Evolutionary conservation across 768 basidiomycete species (phyloP).

Genomic region (Solioccasus polychromus): DNA sequence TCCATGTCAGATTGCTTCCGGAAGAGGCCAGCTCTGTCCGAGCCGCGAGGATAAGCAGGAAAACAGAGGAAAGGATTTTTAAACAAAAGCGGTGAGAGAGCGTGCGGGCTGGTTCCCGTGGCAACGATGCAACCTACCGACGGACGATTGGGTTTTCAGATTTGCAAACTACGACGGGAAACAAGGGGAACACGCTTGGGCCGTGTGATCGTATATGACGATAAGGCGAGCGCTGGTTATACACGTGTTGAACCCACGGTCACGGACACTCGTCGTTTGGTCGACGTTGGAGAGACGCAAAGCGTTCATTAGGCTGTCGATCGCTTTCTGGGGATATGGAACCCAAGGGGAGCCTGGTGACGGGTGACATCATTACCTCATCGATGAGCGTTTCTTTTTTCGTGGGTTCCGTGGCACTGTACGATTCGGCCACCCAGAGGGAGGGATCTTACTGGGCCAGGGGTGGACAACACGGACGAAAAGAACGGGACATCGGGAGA

Average conservation of each 20-base stretch:
- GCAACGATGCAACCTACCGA: too few relatives aligned
- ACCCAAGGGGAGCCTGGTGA: constrained; percentile 10
- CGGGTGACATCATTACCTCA: constrained; percentile 33
- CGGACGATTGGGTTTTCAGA: constrained; percentile 6
- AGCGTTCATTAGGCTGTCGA: constrained; percentile 12
- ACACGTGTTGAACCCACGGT: constrained; percentile 24
- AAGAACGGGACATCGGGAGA: background rate
- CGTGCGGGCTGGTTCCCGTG: too few relatives aligned
- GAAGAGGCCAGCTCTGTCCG: background rate
- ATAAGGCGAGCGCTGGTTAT: too few relatives aligned
- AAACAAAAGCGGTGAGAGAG: too few relatives aligned
- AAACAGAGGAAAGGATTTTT: too few relatives aligned
- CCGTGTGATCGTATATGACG: constrained; percentile 24
- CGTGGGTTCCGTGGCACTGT: constrained; percentile 30
- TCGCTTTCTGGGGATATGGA: constrained; percentile 18
- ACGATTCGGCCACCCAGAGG: constrained; percentile 19
- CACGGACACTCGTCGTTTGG: background rate
- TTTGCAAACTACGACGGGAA: constrained; percentile 14
- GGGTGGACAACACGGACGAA: too few relatives aligned
- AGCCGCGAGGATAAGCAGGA: background rate
- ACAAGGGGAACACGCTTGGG: constrained; percentile 1
- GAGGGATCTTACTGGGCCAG: too few relatives aligned
- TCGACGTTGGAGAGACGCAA: constrained; percentile 11
- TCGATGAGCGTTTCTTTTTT: too few relatives aligned
- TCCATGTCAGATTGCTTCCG: background rate